Evolutionary conservation across 495 filamentous ascomycete genomes (phyloP).

Genomic region (Penicillium mononematosum): DNA sequence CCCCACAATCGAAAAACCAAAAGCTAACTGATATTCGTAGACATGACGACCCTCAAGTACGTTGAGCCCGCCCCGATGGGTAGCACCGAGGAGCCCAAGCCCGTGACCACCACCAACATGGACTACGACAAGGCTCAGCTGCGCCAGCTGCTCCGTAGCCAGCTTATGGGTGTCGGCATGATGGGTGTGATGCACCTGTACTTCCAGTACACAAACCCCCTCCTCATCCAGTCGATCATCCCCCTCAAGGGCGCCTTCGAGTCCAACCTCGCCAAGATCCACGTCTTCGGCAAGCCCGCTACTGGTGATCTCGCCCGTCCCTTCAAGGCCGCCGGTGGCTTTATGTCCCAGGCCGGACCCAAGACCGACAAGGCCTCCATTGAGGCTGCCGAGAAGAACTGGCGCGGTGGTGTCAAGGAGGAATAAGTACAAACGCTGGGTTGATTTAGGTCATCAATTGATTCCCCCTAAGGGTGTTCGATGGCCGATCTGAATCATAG

Average conservation of each 20-base stretch:
- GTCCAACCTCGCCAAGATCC: constrained; percentile 91
- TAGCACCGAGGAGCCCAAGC: constrained; percentile 86
- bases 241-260: constrained; percentile 94
- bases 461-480: neutral
- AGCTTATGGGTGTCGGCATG: constrained; percentile 95
- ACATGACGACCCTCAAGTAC: constrained; percentile 97
- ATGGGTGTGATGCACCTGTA: constrained; percentile 98
- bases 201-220: constrained; percentile 98
- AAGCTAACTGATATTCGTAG: constrained; percentile 43
- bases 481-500: constrained; percentile 10
- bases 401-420: constrained; percentile 84
- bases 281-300: constrained; percentile 87
- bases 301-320: constrained; percentile 89
- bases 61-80: constrained; percentile 93
- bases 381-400: constrained; percentile 80
- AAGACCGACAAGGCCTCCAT: constrained; percentile 98
- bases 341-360: constrained; percentile 72
- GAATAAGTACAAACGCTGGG: constrained; percentile 56
- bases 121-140: constrained; percentile 89
- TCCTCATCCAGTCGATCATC: constrained; percentile 97
- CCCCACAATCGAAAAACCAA: neutral
- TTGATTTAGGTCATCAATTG: neutral
- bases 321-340: constrained; percentile 82
- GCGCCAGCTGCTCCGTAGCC: constrained; percentile 75
- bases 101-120: constrained; percentile 91